Percentiles rank a stretch among this genome's conserved stretches.
Conservation (phyloP, 176 grass and related monocot species). For the Panicum miliaceum region DNA sequence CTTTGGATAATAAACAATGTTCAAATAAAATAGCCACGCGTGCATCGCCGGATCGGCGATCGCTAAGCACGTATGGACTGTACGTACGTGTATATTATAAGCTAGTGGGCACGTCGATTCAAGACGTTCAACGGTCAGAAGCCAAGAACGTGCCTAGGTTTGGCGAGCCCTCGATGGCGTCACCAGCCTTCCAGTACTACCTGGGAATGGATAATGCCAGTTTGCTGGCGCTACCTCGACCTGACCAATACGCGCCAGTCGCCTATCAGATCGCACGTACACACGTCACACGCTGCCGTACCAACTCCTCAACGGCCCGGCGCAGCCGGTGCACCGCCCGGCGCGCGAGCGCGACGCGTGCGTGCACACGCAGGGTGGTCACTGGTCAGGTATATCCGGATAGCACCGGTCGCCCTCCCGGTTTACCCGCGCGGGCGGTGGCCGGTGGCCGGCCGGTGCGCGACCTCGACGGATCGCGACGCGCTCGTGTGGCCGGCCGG, state of each 20-base stretch:
- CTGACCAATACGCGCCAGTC: not conserved
- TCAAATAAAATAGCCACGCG: not conserved
- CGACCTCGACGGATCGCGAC: not conserved
- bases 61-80: not conserved
- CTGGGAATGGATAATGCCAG: not conserved
- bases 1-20: not conserved
- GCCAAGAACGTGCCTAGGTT: not conserved
- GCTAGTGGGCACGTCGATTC: not conserved
- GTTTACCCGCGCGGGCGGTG: not conserved
- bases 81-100: not conserved
- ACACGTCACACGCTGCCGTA: not conserved
- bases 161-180: not conserved
- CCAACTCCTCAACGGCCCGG: not conserved
- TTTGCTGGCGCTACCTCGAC: not conserved
- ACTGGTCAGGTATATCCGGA: not conserved
- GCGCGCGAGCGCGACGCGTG: not conserved
- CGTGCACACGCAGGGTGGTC: not conserved
- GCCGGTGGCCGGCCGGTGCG: not conserved
- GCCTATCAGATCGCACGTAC: not conserved
- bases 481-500: not conserved
- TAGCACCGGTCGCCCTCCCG: not conserved
- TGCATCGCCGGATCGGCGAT: not conserved
- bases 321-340: not conserved
- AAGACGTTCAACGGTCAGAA: not conserved
- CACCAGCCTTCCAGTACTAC: not conserved